Conservation (phyloP, 2,329 filamentous ascomycete genomes). For the Periconia macrospinosa region DNA sequence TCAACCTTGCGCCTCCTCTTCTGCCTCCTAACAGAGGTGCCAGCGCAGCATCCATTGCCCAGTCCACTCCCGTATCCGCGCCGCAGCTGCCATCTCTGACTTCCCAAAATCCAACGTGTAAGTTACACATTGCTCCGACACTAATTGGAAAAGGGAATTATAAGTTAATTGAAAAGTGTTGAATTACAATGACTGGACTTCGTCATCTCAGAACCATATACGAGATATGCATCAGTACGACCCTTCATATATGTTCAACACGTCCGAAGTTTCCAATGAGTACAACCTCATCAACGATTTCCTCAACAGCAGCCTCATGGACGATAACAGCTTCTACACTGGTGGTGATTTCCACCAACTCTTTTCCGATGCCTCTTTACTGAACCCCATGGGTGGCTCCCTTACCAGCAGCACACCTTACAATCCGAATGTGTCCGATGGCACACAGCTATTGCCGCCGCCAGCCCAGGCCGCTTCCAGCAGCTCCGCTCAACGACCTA, state of each 20-base stretch:
- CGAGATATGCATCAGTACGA: constrained; percentile 95
- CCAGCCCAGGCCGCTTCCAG: constrained; percentile 49
- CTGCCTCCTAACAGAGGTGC: constrained; percentile 37
- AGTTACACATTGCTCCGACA: constrained; percentile 49
- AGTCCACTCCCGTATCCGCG: constrained; percentile 69
- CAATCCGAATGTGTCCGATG: constrained; percentile 50
- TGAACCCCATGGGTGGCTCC: constrained; percentile 47
- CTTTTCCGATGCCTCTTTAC: constrained; percentile 62
- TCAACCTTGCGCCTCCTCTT: constrained; percentile 41
- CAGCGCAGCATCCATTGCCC: constrained; percentile 65
- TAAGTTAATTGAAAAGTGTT: constrained; percentile 59
- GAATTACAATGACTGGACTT: constrained; percentile 79
- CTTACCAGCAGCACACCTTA: constrained; percentile 36
- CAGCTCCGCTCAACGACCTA: constrained; percentile 63
- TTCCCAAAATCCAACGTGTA: constrained; percentile 74
- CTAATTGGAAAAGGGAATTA: constrained; percentile 19
- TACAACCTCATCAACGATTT: constrained; percentile 98
- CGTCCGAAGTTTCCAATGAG: constrained; percentile 93
- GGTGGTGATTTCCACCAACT: constrained; percentile 53
- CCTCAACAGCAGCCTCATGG: constrained; percentile 84
- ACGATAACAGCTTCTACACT: constrained; percentile 59
- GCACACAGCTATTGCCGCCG: constrained; percentile 44
- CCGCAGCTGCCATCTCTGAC: constrained; percentile 64
- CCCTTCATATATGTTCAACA: constrained; percentile 91
- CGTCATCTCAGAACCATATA: constrained; percentile 76